phyloP scores from a whole-genome alignment of 148 eudicot genomes.

The Spergularia marina region DNA sequence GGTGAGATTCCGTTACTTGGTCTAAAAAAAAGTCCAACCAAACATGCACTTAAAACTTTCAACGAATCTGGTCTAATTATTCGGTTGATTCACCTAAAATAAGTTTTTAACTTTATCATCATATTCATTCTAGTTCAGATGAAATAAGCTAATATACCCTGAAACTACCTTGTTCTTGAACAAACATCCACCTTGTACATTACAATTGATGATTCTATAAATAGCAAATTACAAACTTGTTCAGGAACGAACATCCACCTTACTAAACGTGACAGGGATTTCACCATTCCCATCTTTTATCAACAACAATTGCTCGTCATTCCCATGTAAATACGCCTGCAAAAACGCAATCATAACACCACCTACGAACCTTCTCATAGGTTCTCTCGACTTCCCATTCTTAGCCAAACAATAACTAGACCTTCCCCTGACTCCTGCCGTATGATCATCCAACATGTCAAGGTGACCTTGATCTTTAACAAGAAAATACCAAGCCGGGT shows the following conservation, averaged over 20 bases:
- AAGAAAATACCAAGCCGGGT: conserved; percentile 62
- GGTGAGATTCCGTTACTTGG: too few relatives aligned
- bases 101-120: too few relatives aligned
- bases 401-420: conserved; percentile 59
- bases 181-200: too few relatives aligned
- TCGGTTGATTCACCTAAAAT: too few relatives aligned
- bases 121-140: too few relatives aligned
- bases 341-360: conserved; percentile 69
- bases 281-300: conserved; percentile 39
- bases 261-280: conserved; percentile 44
- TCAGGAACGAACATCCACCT: conserved; percentile 42
- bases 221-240: background rate
- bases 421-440: conserved; percentile 61
- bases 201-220: too few relatives aligned
- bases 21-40: too few relatives aligned
- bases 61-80: too few relatives aligned
- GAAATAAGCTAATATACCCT: too few relatives aligned
- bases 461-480: conserved; percentile 70
- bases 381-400: conserved; percentile 62
- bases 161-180: too few relatives aligned
- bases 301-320: conserved; percentile 29
- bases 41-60: too few relatives aligned
- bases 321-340: conserved; percentile 55
- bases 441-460: conserved; percentile 76
- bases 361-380: conserved; percentile 82